Evolutionary conservation across 2,329 filamentous ascomycete species (phyloP).

Genomic region (Trichoderma sp.): DNA sequence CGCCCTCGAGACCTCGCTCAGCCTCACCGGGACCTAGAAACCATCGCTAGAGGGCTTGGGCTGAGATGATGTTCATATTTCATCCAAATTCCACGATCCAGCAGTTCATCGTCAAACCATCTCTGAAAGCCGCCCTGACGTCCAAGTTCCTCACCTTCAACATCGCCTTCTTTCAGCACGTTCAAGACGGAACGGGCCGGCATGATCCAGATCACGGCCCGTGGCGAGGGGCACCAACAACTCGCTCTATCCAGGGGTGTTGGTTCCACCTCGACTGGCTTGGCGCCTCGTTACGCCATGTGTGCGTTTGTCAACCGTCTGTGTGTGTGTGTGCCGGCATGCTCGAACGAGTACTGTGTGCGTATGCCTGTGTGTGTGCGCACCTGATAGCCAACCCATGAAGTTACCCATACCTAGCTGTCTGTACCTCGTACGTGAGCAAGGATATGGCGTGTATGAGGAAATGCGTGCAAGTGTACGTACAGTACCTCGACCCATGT

Average conservation of each 20-base stretch:
- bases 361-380: conserved; percentile 9
- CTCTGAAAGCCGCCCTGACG: neutral
- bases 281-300: conserved; percentile 22
- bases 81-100: neutral
- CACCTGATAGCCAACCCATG: neutral
- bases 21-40: neutral
- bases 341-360: conserved; percentile 3
- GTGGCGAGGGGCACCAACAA: conserved; percentile 28
- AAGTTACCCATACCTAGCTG: neutral
- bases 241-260: conserved; percentile 19
- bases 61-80: neutral
- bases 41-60: neutral
- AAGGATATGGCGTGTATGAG: too few species aligned
- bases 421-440: too few species aligned
- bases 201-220: conserved; percentile 29
- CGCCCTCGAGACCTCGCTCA: conserved; percentile 13
- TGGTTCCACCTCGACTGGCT: conserved; percentile 28
- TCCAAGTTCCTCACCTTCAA: neutral
- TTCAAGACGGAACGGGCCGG: conserved; percentile 28
- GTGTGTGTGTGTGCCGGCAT: conserved; percentile 1
- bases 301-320: conserved; percentile 7
- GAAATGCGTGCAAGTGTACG: neutral
- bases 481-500: conserved; percentile 9
- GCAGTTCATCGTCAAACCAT: neutral
- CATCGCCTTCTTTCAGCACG: conserved; percentile 5